Percentiles rank a stretch among this genome's conserved stretches.
Conservation (phyloP, 2,329 filamentous ascomycete genomes). For the Neofusicoccum laricinum region DNA sequence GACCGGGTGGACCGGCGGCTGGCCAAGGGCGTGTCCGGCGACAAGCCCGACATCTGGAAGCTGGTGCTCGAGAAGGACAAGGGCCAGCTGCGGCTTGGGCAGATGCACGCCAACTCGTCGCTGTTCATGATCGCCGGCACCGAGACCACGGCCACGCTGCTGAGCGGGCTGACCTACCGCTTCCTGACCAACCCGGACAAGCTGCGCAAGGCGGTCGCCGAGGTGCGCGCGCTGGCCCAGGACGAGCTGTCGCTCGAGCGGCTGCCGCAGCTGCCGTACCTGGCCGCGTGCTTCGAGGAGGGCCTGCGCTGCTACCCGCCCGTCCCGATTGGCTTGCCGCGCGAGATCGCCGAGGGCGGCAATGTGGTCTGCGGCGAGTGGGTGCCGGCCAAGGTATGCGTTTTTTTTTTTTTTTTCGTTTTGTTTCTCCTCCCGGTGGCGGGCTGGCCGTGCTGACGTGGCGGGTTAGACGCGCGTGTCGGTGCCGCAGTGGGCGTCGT, state of each 20-base stretch:
- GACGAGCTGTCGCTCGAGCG: conserved; percentile 35
- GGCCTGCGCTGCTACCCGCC: conserved; percentile 42
- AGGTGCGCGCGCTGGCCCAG: conserved; percentile 25
- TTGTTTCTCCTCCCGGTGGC: too few relatives aligned
- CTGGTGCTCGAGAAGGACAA: conserved; percentile 28
- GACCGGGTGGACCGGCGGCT: conserved; percentile 25
- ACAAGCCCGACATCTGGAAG: conserved; percentile 35
- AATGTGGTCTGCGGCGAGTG: conserved; percentile 36
- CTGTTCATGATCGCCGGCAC: conserved; percentile 44
- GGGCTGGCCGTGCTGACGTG: conserved; percentile 15
- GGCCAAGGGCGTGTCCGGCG: conserved; percentile 18
- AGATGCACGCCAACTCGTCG: conserved; percentile 40
- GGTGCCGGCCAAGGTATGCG: conserved; percentile 33
- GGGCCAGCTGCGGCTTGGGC: conserved; percentile 24
- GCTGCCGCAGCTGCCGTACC: conserved; percentile 33
- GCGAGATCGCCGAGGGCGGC: conserved; percentile 33
- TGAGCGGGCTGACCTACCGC: conserved; percentile 38
- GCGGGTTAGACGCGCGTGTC: conserved; percentile 19
- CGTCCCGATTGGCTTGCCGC: conserved; percentile 32
- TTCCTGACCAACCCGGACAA: conserved; percentile 27
- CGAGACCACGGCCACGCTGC: conserved; percentile 45
- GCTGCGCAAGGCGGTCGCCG: conserved; percentile 28
- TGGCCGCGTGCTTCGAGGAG: conserved; percentile 42
- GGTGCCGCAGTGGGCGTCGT: conserved; percentile 11
- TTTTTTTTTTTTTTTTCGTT: too few relatives aligned